Base-by-base conservation (phyloP, 2,329 filamentous ascomycete species). In the Nothopassalora personata region DNA sequence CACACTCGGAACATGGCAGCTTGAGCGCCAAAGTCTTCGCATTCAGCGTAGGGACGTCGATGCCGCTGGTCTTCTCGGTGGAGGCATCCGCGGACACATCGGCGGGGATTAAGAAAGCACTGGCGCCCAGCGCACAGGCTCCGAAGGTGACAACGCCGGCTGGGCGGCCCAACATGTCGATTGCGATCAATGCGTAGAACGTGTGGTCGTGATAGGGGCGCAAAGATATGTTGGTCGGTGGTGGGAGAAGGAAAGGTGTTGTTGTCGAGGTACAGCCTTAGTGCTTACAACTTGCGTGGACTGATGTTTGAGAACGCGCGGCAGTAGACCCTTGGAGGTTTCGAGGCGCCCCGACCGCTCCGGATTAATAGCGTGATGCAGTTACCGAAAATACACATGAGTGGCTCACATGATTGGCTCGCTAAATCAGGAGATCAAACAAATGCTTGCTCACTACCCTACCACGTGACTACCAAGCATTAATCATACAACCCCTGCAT, bases 1-100 rank as follows among this genome's bases (percentile, higher is more conserved):
- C 77, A 67, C 84, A 86, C 61, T 80, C 79, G 19, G 77, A 74
- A 67, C 84, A 87, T 60, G 80, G 75, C 39, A 86, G 66, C 47
- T 77, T 73, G 60, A 86, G 58, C 23, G 72, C 70, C 61, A 80
- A 76, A 27, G 65, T 65, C 66, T 64, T 77, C 30, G 76, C 72
- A 57, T 77, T 68, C 77, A 73, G 23, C 34, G 51, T 19, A 54
- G 50, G 34, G 51, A 48, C 27, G 43, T 47, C 18, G 45, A 64
- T 45, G n/a, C 57, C 49, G 48, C 45, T 34, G 27, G 50, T 45
- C 30, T 30, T 34, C 36, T 57, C 73, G 65, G 78, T 68, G 43
- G 75, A 73, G 58, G 74, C 71, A 56, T 80, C 77, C 54, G 75
- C 71, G 28, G 46, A 11, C 19, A 71, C 39, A 58, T 63, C 63